A percentile compares a stretch with the other conserved stretches of the same genome.
Evolutionary conservation across 805 yeast genomes (phyloP).

Genomic region (Sugiyamaella smithiae): DNA sequence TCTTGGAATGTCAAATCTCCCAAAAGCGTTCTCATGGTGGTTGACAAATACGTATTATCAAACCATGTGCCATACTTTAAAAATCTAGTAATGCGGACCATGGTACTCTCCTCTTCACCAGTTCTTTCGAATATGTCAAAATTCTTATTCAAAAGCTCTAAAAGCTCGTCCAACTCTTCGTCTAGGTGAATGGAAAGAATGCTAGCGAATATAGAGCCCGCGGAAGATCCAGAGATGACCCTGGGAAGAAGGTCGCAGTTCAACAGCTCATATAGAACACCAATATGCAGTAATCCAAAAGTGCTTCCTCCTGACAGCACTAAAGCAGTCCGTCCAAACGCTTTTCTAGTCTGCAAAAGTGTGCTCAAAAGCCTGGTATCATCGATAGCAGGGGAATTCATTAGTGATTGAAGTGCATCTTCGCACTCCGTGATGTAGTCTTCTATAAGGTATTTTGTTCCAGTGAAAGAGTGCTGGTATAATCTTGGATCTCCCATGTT

Average conservation of each 20-base stretch:
- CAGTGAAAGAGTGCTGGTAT: slow-evolving; percentile 75
- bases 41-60: slow-evolving; percentile 66
- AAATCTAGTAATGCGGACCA: slow-evolving; percentile 55
- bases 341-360: slow-evolving; percentile 81
- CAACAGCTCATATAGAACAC: slow-evolving; percentile 76
- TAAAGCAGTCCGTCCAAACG: slow-evolving; percentile 90
- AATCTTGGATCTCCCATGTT: slow-evolving; percentile 79
- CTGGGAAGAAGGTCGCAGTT: slow-evolving; percentile 77
- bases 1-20: slow-evolving; percentile 93
- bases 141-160: slow-evolving; percentile 47
- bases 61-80: slow-evolving; percentile 88
- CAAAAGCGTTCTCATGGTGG: slow-evolving; percentile 71
- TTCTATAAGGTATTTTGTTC: slow-evolving; percentile 81
- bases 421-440: slow-evolving; percentile 80
- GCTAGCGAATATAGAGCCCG: slow-evolving; percentile 93
- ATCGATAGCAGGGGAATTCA: slow-evolving; percentile 42
- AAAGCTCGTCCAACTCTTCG: slow-evolving; percentile 55
- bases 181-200: slow-evolving; percentile 77
- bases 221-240: slow-evolving; percentile 90
- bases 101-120: slow-evolving; percentile 50
- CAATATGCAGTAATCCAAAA: slow-evolving; percentile 88
- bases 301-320: slow-evolving; percentile 97
- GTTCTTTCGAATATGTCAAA: slow-evolving; percentile 59
- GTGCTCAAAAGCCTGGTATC: slow-evolving; percentile 70
- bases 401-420: slow-evolving; percentile 39